Evolutionary conservation across 1,284 basidiomycete species (phyloP), one percentile per base, ranked within the genome.

Genomic region (Thelephora terrestris): DNA sequence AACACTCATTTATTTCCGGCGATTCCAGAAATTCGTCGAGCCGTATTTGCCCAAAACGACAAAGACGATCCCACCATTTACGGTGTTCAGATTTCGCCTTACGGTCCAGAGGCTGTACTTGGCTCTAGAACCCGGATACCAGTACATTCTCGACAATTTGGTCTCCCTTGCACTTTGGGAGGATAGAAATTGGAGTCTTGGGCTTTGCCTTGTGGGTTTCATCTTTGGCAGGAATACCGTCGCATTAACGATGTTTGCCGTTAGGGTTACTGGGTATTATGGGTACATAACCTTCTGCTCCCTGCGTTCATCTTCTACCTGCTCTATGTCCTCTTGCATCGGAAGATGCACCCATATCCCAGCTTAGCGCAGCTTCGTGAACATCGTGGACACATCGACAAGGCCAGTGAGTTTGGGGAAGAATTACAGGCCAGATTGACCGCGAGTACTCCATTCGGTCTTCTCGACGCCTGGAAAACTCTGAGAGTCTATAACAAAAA

Each of bases 211-310:
- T 25, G 81, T 83, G 55, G 51, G 78, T 70, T 38, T 16, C 21
- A 45, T 46, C 1, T 27, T 47, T 23, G 16, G 14, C 14, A 25
- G 16, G 7, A n/a, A n/a, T 9, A 42, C 14, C 12, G 29, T 10
- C 29, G 14, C 16, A 34, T 38, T 46, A 47, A 50, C 60, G 17
- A 53, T 47, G 37, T 27, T 12, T 36, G 25, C 27, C 48, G 17
- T 1, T 50, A 83, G 81, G 51, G 68, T 2, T 85, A 74, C 53
- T 85, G 82, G 82, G 58, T 71, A 21, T 57, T 82, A 17, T 85
- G 82, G 82, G 75, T 74, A 57, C 57, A 74, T 47, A 70, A 81
- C 53, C 56, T 80, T 16, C 65, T 85, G 5, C 62, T 77, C 12
- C 73, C 81, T 16, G 68, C 71, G 4, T 56, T 80, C 32, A 52